Conservation (phyloP, 768 basidiomycete species). For the Lactarius quietus region DNA sequence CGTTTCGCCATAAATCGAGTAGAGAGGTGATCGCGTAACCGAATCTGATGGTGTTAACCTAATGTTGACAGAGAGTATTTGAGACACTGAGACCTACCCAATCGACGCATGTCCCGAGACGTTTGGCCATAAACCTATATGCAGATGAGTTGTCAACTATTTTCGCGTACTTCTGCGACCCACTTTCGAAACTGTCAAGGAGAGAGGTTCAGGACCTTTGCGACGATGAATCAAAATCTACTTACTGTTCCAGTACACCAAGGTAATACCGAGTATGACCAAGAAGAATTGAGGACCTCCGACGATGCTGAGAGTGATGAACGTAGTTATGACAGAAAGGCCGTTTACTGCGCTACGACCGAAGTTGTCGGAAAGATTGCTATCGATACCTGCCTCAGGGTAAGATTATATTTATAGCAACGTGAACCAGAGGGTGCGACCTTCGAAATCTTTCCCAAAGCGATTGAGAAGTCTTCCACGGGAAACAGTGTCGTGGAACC, state of each 20-base stretch:
- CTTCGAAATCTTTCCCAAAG: slow-evolving; percentile 90
- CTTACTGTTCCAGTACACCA: slow-evolving; percentile 70
- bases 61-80: background rate
- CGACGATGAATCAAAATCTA: background rate
- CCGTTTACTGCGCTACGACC: slow-evolving; percentile 71
- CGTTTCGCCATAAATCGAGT: slow-evolving; percentile 50
- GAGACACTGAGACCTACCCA: slow-evolving; percentile 45
- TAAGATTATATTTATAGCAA: background rate
- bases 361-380: slow-evolving; percentile 79
- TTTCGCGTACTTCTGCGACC: background rate
- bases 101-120: slow-evolving; percentile 78
- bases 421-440: slow-evolving; percentile 25
- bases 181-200: slow-evolving; percentile 13
- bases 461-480: slow-evolving; percentile 80
- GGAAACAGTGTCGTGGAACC: slow-evolving; percentile 91
- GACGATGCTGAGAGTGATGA: slow-evolving; percentile 70
- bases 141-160: slow-evolving; percentile 20
- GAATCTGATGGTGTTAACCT: slow-evolving; percentile 31
- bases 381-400: slow-evolving; percentile 64
- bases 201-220: slow-evolving; percentile 1
- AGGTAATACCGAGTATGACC: slow-evolving; percentile 51
- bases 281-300: slow-evolving; percentile 75
- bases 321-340: slow-evolving; percentile 66
- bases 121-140: slow-evolving; percentile 70
- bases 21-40: slow-evolving; percentile 48